Percentiles rank a stretch among this genome's conserved stretches.
These are phyloP conservation scores for Sporothrix variecibatus DNA, from an alignment of 2,329 filamentous ascomycete genomes.

Conservation along the genomic window DNA sequence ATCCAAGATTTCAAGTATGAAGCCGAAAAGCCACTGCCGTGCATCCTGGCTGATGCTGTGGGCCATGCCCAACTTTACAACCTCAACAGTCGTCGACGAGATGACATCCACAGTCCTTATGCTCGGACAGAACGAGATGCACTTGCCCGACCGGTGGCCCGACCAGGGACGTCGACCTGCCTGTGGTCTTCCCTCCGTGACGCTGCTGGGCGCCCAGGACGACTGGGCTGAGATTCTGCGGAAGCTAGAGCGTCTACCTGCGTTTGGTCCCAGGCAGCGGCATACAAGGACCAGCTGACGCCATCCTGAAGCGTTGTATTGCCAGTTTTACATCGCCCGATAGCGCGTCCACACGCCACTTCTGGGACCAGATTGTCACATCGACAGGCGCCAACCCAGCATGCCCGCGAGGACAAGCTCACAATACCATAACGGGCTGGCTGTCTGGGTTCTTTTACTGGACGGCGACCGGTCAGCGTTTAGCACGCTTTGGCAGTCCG, in stretches of 20 bases:
- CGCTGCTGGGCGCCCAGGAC: slow-evolving; percentile 41
- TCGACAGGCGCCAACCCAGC: slow-evolving; percentile 28
- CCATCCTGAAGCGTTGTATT: slow-evolving; percentile 50
- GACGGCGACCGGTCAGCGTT: slow-evolving; percentile 39
- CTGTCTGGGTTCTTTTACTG: slow-evolving; percentile 52
- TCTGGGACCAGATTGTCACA: slow-evolving; percentile 49
- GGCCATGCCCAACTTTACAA: slow-evolving; percentile 48
- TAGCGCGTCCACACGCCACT: slow-evolving; percentile 39
- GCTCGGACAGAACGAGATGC: slow-evolving; percentile 49
- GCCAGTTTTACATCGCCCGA: slow-evolving; percentile 45
- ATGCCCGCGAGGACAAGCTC: slow-evolving; percentile 24
- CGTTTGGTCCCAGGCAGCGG: slow-evolving; percentile 47
- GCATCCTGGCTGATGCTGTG: slow-evolving; percentile 46
- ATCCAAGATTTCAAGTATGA: slow-evolving; percentile 41
- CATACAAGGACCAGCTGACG: slow-evolving; percentile 43
- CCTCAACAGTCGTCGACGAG: slow-evolving; percentile 42
- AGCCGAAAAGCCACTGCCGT: slow-evolving; percentile 44
- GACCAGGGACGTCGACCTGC: slow-evolving; percentile 37
- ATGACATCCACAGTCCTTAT: slow-evolving; percentile 47
- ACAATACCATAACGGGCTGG: slow-evolving; percentile 47
- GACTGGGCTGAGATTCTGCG: slow-evolving; percentile 46
- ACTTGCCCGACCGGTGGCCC: slow-evolving; percentile 27
- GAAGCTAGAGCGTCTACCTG: slow-evolving; percentile 46
- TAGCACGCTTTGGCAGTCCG: slow-evolving; percentile 18
- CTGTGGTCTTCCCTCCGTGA: slow-evolving; percentile 49